Evolutionary conservation across 2,329 filamentous ascomycete genomes (phyloP).

Genomic region (Microdochium nivale): DNA sequence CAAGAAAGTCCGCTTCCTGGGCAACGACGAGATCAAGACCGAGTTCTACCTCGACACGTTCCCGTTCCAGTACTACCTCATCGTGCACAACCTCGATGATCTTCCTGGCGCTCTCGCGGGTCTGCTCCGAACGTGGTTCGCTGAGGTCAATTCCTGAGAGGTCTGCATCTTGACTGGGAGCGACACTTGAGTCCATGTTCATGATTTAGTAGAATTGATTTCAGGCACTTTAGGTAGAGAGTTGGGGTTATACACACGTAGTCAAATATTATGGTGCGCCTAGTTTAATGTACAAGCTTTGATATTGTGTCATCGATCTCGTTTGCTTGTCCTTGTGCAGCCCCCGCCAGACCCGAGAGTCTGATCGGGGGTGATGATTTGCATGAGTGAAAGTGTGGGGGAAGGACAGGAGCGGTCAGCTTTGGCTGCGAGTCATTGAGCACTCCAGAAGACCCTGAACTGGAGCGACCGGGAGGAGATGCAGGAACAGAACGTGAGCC

Average conservation of each 20-base stretch:
- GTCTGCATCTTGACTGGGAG: no score
- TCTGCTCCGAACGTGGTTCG: slow-evolving; percentile 92
- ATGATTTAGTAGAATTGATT: no score
- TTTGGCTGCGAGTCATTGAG: neutral
- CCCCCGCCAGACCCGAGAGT: no score
- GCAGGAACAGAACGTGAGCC: neutral
- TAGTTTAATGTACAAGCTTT: no score
- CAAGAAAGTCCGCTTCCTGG: slow-evolving; percentile 70
- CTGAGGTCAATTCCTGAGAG: slow-evolving; percentile 45
- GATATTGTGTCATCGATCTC: no score
- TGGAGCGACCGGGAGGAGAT: neutral
- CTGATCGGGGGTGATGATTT: no score
- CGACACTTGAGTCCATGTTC: no score
- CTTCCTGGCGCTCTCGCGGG: slow-evolving; percentile 81
- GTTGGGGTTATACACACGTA: no score
- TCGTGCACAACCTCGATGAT: slow-evolving; percentile 87
- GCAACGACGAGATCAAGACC: slow-evolving; percentile 65
- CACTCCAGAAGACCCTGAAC: neutral
- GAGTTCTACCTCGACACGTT: slow-evolving; percentile 92
- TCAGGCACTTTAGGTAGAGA: no score
- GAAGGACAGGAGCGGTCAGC: neutral
- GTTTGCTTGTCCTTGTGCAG: no score
- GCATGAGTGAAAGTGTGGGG: no score
- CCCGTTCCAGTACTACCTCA: slow-evolving; percentile 93
- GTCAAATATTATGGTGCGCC: no score